Evolutionary conservation across 805 yeast species (phyloP).

Genomic region (Saccharomyces kudriavzevii): DNA sequence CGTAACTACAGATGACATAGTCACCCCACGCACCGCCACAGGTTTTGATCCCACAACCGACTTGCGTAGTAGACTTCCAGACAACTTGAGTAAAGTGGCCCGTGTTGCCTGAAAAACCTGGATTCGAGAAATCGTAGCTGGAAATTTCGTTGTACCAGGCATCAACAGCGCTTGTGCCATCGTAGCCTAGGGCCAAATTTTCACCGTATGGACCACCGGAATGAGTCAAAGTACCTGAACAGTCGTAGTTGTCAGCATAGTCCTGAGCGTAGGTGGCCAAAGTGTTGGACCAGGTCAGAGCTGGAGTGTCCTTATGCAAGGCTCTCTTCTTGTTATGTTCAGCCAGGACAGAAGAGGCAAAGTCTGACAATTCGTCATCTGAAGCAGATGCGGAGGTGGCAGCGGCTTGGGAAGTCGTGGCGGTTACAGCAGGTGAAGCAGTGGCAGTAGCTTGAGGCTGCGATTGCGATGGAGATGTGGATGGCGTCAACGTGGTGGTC

Average conservation of each 20-base stretch:
- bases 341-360: slow-evolving; percentile 29
- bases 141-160: slow-evolving; percentile 68
- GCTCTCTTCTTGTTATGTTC: slow-evolving; percentile 47
- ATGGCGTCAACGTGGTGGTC: not conserved
- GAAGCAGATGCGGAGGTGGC: slow-evolving; percentile 9
- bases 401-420: slow-evolving; percentile 14
- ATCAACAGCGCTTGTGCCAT: slow-evolving; percentile 40
- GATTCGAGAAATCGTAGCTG: slow-evolving; percentile 44
- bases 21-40: slow-evolving; percentile 47
- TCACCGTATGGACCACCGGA: slow-evolving; percentile 58
- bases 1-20: slow-evolving; percentile 69
- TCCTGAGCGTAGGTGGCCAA: slow-evolving; percentile 42
- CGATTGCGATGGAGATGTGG: not conserved
- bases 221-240: slow-evolving; percentile 55
- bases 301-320: slow-evolving; percentile 34
- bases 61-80: slow-evolving; percentile 52
- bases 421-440: slow-evolving; percentile 9
- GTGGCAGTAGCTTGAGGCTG: slow-evolving; percentile 13
- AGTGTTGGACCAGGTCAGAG: slow-evolving; percentile 42
- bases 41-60: slow-evolving; percentile 64
- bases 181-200: slow-evolving; percentile 62
- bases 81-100: slow-evolving; percentile 75
- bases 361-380: slow-evolving; percentile 6
- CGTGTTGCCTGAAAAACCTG: slow-evolving; percentile 36
- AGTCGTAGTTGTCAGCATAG: slow-evolving; percentile 42